Base-by-base conservation (phyloP, 768 basidiomycete genomes). In the Artomyces pyxidatus region DNA sequence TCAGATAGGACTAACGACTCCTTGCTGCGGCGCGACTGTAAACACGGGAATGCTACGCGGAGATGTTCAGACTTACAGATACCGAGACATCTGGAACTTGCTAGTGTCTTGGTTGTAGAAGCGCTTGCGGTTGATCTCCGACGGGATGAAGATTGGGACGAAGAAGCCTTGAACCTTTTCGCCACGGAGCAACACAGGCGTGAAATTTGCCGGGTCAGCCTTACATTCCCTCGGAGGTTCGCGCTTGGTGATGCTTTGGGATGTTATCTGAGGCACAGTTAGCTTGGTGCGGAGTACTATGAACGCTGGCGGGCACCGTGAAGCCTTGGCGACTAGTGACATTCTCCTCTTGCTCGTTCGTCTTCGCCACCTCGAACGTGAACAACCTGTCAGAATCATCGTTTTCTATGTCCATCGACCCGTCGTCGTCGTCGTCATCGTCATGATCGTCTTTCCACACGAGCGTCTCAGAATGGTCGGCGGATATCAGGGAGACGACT, bases 301-400 rank as follows among this genome's bases (percentile, higher is more conserved):
- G 25, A 8, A 14, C 8, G 12, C 1, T 3, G 12, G 4, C 42
- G 11, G 42, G 63, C 56, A 78, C 79, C 54, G 60, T 64, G 56
- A 79, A 79, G 0, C 78, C 78, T 4, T 65, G 61, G 14, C 67
- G 65, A 7, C 63, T 58, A 1, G 61, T 58, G 2, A 77, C 75
- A 4, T 67, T 65, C 55, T 80, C 80, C 46, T 77, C 76, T 52
- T 79, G 74, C 41, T 80, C 76, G 16, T 69, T 70, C 6, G 72
- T 77, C 58, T 80, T 77, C 0, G 68, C 60, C 0, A 82, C 79
- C 39, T 75, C 71, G 47, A 77, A 82, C 0, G 68, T 69, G 56
- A 74, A 77, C 47, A 81, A 59, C 8, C 78, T 66, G 29, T 76
- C 77, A 3, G 61, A 64, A 14, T 69, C 67, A 12, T 72, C 70